phyloP scores from a whole-genome alignment of 805 yeast genomes.

The Metschnikowia shivogae region DNA sequence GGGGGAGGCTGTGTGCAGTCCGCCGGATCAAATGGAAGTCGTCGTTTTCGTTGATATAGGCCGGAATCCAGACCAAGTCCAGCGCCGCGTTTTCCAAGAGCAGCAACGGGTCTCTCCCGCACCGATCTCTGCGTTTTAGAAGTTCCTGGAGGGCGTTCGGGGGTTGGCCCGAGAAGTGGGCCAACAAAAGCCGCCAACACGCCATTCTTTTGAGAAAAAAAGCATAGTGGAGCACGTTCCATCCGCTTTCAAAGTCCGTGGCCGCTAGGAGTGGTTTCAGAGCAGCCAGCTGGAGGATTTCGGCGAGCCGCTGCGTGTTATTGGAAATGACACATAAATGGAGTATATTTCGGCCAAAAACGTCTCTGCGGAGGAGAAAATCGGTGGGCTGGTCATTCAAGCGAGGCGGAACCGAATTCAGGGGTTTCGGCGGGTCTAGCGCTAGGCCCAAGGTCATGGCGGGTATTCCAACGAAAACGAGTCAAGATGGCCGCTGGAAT shows the following conservation, averaged over 20 bases:
- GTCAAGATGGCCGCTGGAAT: too few species aligned
- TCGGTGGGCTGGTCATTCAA: constrained; percentile 2
- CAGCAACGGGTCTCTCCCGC: constrained; percentile 70
- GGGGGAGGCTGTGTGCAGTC: background rate
- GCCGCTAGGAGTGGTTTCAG: constrained; percentile 37
- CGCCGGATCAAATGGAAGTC: constrained; percentile 26
- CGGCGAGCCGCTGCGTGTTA: constrained; percentile 42
- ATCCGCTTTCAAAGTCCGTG: constrained; percentile 71
- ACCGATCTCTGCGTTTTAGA: constrained; percentile 61
- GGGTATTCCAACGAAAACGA: too few species aligned
- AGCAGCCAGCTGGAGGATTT: constrained; percentile 45
- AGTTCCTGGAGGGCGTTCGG: constrained; percentile 26
- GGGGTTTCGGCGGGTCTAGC: background rate
- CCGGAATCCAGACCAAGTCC: constrained; percentile 42
- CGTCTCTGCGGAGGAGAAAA: constrained; percentile 50
- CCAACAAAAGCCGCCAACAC: constrained; percentile 42
- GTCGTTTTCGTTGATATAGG: constrained; percentile 34
- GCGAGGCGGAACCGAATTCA: background rate
- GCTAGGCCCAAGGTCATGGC: background rate
- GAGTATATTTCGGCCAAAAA: constrained; percentile 66
- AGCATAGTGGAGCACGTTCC: constrained; percentile 76
- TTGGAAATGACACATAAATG: constrained; percentile 53
- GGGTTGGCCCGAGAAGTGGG: constrained; percentile 17
- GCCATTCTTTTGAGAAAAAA: constrained; percentile 53
- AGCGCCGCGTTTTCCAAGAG: constrained; percentile 47